Evolutionary conservation across 1,284 basidiomycete species (phyloP).

Genomic region (Trichosporon sp.): DNA sequence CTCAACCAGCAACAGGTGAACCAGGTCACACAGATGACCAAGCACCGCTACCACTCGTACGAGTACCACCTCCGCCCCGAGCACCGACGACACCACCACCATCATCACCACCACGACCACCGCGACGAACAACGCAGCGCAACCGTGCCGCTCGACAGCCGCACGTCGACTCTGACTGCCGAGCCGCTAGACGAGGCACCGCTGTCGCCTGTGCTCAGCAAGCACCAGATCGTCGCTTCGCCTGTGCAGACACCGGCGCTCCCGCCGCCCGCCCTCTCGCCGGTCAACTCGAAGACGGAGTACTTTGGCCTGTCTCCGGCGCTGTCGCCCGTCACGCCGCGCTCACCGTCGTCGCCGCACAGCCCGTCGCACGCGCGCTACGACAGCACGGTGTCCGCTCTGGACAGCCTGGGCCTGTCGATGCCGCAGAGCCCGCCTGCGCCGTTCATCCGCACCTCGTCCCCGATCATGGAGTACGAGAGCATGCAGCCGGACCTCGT

Average conservation of each 20-base stretch:
- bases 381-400: neutral
- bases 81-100: constrained; percentile 2
- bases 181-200: neutral
- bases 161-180: neutral
- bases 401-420: neutral
- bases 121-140: neutral
- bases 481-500: constrained; percentile 32
- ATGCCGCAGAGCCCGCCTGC: neutral
- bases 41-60: constrained; percentile 27
- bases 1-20: constrained; percentile 7
- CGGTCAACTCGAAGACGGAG: neutral
- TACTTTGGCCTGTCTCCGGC: neutral
- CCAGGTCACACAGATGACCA: constrained; percentile 18
- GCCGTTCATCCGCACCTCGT: neutral
- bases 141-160: neutral
- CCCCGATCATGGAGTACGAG: constrained; percentile 1
- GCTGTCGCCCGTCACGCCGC: neutral
- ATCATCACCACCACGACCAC: neutral
- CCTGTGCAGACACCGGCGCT: neutral
- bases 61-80: constrained; percentile 34
- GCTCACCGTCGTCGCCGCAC: neutral
- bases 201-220: neutral
- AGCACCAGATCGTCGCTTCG: neutral
- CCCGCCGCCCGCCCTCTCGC: neutral
- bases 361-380: neutral